phyloP scores from a whole-genome alignment of 805 yeast species.

The Candida silvatica region DNA sequence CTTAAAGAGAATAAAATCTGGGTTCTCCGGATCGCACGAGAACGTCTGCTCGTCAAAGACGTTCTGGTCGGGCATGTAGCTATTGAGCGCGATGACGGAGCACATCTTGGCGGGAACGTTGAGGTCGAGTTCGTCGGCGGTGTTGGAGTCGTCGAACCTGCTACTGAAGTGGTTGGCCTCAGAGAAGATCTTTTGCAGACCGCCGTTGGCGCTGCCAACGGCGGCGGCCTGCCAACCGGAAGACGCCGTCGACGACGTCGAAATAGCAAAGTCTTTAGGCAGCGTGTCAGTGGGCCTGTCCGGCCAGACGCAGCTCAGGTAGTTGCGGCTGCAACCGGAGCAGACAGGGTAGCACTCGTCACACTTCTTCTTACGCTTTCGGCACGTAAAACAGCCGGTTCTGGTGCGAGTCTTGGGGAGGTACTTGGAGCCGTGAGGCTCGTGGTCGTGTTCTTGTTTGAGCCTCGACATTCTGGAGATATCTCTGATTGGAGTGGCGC shows the following conservation, averaged over 20 bases:
- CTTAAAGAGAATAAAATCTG: slow-evolving; percentile 1
- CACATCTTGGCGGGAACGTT: slow-evolving; percentile 21
- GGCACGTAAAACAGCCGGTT: slow-evolving; percentile 29
- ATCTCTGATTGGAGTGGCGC: too few species aligned
- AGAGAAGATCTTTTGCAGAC: too few species aligned
- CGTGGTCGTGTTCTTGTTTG: too few species aligned
- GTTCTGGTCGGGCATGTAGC: slow-evolving; percentile 13
- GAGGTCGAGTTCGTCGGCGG: slow-evolving; percentile 4
- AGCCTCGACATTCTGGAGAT: too few species aligned
- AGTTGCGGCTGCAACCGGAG: slow-evolving; percentile 27
- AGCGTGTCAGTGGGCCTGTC: slow-evolving; percentile 13
- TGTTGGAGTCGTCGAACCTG: too few species aligned
- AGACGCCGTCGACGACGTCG: slow-evolving; percentile 12
- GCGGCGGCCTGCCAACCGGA: slow-evolving; percentile 1
- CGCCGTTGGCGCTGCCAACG: too few species aligned
- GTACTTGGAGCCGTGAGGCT: too few species aligned
- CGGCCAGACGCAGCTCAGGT: slow-evolving; percentile 27
- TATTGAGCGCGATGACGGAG: slow-evolving; percentile 16
- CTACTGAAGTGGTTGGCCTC: too few species aligned
- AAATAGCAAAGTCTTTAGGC: slow-evolving; percentile 20
- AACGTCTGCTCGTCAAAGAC: slow-evolving; percentile 4
- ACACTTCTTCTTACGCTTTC: slow-evolving; percentile 30
- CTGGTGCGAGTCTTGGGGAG: slow-evolving; percentile 18
- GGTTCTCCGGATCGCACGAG: slow-evolving; percentile 6
- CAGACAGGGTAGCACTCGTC: slow-evolving; percentile 25